Percentiles rank a stretch among this genome's conserved stretches.
phyloP scores from a whole-genome alignment of 192 early-diverging fungal species.

The Coemansia sp. region DNA sequence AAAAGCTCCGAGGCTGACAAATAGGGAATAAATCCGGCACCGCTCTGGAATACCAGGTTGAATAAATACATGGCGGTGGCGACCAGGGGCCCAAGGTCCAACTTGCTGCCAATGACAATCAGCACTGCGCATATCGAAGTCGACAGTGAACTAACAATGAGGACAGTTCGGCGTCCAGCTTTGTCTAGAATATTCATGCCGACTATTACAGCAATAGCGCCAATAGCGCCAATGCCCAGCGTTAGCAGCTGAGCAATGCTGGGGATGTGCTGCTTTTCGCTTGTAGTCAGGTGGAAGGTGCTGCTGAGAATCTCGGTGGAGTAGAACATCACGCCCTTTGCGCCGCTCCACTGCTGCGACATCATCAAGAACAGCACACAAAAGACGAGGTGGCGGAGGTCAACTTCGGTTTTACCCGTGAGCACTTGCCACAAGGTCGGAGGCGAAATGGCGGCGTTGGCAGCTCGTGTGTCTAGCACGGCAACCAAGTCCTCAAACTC shows the following conservation, averaged over 20 bases:
- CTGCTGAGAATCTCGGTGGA: slow-evolving; percentile 70
- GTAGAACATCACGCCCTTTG: slow-evolving; percentile 88
- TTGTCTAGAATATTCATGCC: slow-evolving; percentile 75
- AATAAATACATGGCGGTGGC: slow-evolving; percentile 66
- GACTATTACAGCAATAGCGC: slow-evolving; percentile 69
- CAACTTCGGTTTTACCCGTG: slow-evolving; percentile 36
- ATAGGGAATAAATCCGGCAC: slow-evolving; percentile 87
- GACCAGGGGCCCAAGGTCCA: slow-evolving; percentile 56
- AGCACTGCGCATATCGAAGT: slow-evolving; percentile 60
- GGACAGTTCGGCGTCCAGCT: slow-evolving; percentile 63
- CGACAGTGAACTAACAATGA: slow-evolving; percentile 64
- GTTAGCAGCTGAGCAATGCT: slow-evolving; percentile 70
- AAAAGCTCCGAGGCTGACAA: slow-evolving; percentile 72
- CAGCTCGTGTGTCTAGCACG: slow-evolving; percentile 17
- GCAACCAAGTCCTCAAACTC: slow-evolving; percentile 65
- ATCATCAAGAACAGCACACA: slow-evolving; percentile 70
- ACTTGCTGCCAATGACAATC: slow-evolving; percentile 60
- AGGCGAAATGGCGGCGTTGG: slow-evolving; percentile 23
- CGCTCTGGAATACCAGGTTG: slow-evolving; percentile 79
- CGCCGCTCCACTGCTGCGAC: slow-evolving; percentile 86
- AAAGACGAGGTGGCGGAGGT: slow-evolving; percentile 64
- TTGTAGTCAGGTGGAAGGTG: slow-evolving; percentile 49
- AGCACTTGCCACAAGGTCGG: slow-evolving; percentile 47
- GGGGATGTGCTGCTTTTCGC: slow-evolving; percentile 52
- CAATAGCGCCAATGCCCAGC: slow-evolving; percentile 74